Conservation (phyloP, 2,329 filamentous ascomycete species). For the Xylariaceae sp. region DNA sequence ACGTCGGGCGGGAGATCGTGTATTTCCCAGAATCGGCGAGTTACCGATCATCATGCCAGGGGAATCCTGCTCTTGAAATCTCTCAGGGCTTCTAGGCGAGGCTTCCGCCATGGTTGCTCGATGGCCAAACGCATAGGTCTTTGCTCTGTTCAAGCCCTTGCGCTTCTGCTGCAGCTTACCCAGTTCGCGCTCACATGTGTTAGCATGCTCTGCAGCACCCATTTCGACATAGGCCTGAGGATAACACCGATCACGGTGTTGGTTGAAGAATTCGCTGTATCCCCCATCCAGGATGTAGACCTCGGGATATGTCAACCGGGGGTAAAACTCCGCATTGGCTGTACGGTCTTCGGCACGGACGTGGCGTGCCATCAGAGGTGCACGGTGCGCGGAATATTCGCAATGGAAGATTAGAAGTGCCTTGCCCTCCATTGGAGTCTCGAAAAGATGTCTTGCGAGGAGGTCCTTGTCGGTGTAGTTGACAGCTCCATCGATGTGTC, state of each 20-base stretch:
- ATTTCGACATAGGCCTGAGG: constrained; percentile 97
- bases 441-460: constrained; percentile 78
- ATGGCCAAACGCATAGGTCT: constrained; percentile 94
- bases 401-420: constrained; percentile 93
- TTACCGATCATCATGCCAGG: constrained; percentile 49
- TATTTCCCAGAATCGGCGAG: constrained; percentile 49
- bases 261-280: constrained; percentile 88
- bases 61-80: constrained; percentile 44
- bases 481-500: constrained; percentile 89
- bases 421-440: constrained; percentile 64
- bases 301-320: constrained; percentile 89
- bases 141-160: constrained; percentile 81
- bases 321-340: constrained; percentile 83
- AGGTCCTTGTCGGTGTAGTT: constrained; percentile 98
- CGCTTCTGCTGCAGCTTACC: constrained; percentile 85
- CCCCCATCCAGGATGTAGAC: constrained; percentile 96
- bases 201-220: constrained; percentile 87
- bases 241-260: constrained; percentile 79
- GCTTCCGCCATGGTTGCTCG: constrained; percentile 58
- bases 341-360: constrained; percentile 87
- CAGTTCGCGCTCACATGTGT: constrained; percentile 92
- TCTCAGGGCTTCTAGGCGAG: constrained; percentile 60
- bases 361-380: constrained; percentile 93
- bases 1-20: constrained; percentile 59
- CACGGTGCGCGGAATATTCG: constrained; percentile 96